phyloP scores from a whole-genome alignment of 1,139 yeast species.

The Lizanozyma gosingica region DNA sequence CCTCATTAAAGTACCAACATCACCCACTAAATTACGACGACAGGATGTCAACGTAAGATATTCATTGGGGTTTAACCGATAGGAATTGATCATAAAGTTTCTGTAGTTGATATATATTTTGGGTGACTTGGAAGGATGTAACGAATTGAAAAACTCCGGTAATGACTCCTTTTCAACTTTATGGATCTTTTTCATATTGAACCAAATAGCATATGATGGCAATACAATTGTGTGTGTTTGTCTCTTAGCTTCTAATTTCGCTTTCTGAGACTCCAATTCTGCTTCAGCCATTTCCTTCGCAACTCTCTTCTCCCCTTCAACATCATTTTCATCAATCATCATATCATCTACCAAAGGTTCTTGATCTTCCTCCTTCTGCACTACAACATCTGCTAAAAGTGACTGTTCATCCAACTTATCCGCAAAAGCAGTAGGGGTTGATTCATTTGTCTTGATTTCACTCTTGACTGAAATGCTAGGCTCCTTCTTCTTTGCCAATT shows the following conservation, averaged over 20 bases:
- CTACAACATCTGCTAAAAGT: slow-evolving; percentile 10
- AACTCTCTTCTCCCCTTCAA: slow-evolving; percentile 21
- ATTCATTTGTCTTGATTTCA: neutral
- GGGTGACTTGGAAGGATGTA: slow-evolving; percentile 80
- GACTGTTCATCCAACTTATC: neutral
- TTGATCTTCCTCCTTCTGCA: slow-evolving; percentile 24
- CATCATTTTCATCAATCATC: slow-evolving; percentile 13
- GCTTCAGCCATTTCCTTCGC: slow-evolving; percentile 49
- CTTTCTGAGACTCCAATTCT: slow-evolving; percentile 18
- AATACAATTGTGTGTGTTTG: slow-evolving; percentile 88
- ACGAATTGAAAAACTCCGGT: slow-evolving; percentile 81
- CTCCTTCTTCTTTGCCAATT: neutral
- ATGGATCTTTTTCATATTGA: slow-evolving; percentile 64
- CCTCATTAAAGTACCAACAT: slow-evolving; percentile 88
- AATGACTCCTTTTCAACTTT: slow-evolving; percentile 58
- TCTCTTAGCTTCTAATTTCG: slow-evolving; percentile 8
- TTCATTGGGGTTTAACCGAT: slow-evolving; percentile 87
- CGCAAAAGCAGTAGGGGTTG: neutral
- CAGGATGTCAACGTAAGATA: slow-evolving; percentile 89
- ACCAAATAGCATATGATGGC: slow-evolving; percentile 94
- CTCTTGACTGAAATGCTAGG: neutral
- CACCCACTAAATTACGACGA: slow-evolving; percentile 91
- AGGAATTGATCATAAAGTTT: slow-evolving; percentile 89
- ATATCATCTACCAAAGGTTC: slow-evolving; percentile 33
- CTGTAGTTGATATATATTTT: slow-evolving; percentile 80